Percentiles rank a stretch among this genome's conserved stretches.
phyloP scores from a whole-genome alignment of 2,329 filamentous ascomycete genomes.

The Xylariales sp. region DNA sequence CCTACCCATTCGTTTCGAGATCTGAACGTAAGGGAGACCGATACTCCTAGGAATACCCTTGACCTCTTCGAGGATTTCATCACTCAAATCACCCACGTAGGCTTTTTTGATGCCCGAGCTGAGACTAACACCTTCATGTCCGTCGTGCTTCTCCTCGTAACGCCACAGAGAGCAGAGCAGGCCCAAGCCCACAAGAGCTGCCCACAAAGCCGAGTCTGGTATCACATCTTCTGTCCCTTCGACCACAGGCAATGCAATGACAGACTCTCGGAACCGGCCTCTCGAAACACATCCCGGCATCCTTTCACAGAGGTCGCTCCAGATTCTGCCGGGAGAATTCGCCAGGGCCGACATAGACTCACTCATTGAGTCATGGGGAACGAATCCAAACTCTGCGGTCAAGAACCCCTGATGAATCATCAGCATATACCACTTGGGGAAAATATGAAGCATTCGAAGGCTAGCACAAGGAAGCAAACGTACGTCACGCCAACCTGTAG shows the following conservation, averaged over 20 bases:
- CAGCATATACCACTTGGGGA: no score
- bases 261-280: slow-evolving; percentile 45
- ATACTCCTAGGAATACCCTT: slow-evolving; percentile 44
- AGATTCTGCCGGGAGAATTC: slow-evolving; percentile 46
- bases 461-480: no score
- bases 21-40: slow-evolving; percentile 44
- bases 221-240: slow-evolving; percentile 45
- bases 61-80: slow-evolving; percentile 45
- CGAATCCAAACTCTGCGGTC: slow-evolving; percentile 47
- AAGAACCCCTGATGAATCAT: no score
- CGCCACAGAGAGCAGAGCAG: slow-evolving; percentile 51
- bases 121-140: slow-evolving; percentile 42
- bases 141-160: slow-evolving; percentile 48
- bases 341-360: slow-evolving; percentile 41
- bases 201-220: slow-evolving; percentile 48
- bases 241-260: slow-evolving; percentile 43
- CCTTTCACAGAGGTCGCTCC: slow-evolving; percentile 48
- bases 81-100: slow-evolving; percentile 45
- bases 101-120: slow-evolving; percentile 25
- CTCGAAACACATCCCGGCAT: slow-evolving; percentile 48
- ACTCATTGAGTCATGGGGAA: slow-evolving; percentile 42
- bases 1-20: slow-evolving; percentile 47
- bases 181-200: slow-evolving; percentile 45
- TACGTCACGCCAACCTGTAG: slow-evolving; percentile 49
- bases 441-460: no score